Evolutionary conservation across 495 filamentous ascomycete genomes (phyloP).

Genomic region (Penicillium ochrochloron): DNA sequence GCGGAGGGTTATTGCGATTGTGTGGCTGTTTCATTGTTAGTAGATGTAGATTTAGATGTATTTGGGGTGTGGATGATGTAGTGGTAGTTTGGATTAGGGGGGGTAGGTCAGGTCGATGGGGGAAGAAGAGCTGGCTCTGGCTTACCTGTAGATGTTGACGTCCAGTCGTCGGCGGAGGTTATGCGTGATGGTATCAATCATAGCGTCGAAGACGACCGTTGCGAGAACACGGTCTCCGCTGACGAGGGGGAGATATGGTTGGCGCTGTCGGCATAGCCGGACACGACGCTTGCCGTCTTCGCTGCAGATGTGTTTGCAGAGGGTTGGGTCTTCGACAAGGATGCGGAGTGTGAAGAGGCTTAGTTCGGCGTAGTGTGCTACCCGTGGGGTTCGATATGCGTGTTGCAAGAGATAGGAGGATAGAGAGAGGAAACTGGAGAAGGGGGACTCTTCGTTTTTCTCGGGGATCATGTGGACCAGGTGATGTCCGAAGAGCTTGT

Average conservation of each 20-base stretch:
- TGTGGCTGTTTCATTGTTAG: constrained; percentile 37
- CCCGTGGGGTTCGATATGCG: constrained; percentile 79
- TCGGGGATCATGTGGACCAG: constrained; percentile 66
- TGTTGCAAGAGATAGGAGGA: constrained; percentile 94
- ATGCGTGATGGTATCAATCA: constrained; percentile 91
- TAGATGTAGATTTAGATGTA: background rate
- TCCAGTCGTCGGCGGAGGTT: constrained; percentile 87
- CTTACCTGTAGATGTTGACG: constrained; percentile 76
- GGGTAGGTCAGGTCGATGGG: too few species aligned
- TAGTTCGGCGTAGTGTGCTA: constrained; percentile 80
- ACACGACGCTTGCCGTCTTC: constrained; percentile 77
- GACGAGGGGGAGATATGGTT: constrained; percentile 82
- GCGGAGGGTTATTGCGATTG: constrained; percentile 78
- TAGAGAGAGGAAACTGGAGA: constrained; percentile 82
- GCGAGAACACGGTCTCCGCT: constrained; percentile 71
- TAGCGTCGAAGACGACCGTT: constrained; percentile 78
- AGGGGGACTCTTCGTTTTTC: constrained; percentile 73
- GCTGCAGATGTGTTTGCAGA: constrained; percentile 85
- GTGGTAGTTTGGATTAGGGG: background rate
- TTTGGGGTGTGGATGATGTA: too few species aligned
- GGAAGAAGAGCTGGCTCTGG: background rate
- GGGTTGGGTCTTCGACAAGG: constrained; percentile 80
- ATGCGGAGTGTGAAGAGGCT: constrained; percentile 83
- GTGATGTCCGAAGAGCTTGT: constrained; percentile 92
- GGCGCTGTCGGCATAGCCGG: constrained; percentile 86